Percentiles rank a stretch among this genome's conserved stretches.
phyloP scores from a whole-genome alignment of 1,284 basidiomycete species.

The Apiotrichum porosum region DNA sequence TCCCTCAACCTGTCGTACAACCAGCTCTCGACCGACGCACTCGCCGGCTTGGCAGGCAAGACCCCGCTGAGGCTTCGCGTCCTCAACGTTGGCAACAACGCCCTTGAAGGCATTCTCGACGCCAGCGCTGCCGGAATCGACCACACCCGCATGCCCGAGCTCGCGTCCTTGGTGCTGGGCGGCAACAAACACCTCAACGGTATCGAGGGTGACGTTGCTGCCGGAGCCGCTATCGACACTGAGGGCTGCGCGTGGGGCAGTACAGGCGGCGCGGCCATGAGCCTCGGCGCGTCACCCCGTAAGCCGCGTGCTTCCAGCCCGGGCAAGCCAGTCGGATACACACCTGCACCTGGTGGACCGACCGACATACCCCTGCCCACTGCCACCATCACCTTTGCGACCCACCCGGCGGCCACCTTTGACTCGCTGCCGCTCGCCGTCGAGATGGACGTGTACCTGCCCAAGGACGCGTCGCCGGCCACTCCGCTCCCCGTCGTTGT shows the following conservation, averaged over 20 bases:
- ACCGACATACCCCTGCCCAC: conserved; percentile 28
- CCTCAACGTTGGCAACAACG: conserved; percentile 35
- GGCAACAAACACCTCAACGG: conserved; percentile 27
- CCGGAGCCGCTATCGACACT: conserved; percentile 24
- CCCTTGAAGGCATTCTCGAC: conserved; percentile 27
- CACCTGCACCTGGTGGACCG: conserved; percentile 9
- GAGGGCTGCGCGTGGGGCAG: conserved; percentile 22
- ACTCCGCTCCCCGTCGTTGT: conserved; percentile 35
- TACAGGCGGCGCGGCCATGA: neutral
- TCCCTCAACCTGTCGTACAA: conserved; percentile 38
- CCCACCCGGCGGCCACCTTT: conserved; percentile 40
- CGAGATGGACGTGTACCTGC: conserved; percentile 44
- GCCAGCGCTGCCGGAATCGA: conserved; percentile 18
- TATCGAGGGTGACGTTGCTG: conserved; percentile 19
- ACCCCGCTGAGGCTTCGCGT: conserved; percentile 21
- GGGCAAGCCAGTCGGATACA: conserved; percentile 2
- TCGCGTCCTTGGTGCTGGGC: conserved; percentile 25
- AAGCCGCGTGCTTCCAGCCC: neutral
- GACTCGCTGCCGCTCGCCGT: conserved; percentile 40
- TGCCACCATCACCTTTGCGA: conserved; percentile 33
- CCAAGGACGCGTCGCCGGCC: conserved; percentile 9
- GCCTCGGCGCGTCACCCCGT: neutral
- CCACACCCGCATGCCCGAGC: conserved; percentile 21
- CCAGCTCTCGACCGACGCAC: conserved; percentile 19
- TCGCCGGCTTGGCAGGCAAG: conserved; percentile 18